Conservation (phyloP, 1,284 basidiomycete species). For the Inonotus obliquus region DNA sequence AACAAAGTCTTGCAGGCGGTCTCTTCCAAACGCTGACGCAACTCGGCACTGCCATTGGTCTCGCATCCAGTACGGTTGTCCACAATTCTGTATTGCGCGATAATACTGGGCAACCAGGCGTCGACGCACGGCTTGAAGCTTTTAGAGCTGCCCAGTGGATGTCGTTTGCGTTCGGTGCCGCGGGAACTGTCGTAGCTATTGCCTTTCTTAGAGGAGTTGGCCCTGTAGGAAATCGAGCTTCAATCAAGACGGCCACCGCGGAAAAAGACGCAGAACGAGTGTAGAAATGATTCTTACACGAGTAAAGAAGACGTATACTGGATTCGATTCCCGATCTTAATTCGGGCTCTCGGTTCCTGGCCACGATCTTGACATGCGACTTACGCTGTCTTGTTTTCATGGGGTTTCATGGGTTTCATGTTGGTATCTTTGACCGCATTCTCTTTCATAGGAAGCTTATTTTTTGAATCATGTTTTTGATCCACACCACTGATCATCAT, state of each 20-base stretch:
- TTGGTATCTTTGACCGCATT: too few species aligned
- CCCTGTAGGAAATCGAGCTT: conserved; percentile 43
- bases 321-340: too few species aligned
- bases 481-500: too few species aligned
- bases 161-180: conserved; percentile 51
- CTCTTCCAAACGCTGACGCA: conserved; percentile 75
- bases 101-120: conserved; percentile 29
- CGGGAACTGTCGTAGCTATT: conserved; percentile 48
- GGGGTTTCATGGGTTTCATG: too few species aligned
- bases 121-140: conserved; percentile 39
- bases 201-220: conserved; percentile 57
- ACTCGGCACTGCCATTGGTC: conserved; percentile 70
- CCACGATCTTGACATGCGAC: too few species aligned
- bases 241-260: background rate
- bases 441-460: too few species aligned
- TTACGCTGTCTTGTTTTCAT: too few species aligned
- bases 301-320: too few species aligned
- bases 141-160: conserved; percentile 66
- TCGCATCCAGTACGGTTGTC: conserved; percentile 73
- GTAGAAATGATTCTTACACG: background rate
- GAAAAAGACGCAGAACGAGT: background rate
- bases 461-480: too few species aligned
- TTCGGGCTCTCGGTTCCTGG: too few species aligned
- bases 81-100: conserved; percentile 49
- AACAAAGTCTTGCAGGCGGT: conserved; percentile 77